Conservation (phyloP, 495 filamentous ascomycete species). For the Neurospora sp. region DNA sequence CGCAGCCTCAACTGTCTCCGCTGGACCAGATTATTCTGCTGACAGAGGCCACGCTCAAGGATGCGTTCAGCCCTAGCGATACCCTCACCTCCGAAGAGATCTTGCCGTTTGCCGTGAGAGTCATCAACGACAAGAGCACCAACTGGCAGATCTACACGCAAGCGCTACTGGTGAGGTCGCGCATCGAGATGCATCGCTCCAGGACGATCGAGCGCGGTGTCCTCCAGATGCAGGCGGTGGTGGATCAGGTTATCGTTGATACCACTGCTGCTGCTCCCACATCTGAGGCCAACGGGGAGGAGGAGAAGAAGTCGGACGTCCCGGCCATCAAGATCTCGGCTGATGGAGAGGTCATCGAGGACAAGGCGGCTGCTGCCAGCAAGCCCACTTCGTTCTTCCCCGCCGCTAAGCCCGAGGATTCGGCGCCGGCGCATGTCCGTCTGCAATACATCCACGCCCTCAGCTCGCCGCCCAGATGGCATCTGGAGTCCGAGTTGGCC, state of each 20-base stretch:
- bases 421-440: constrained; percentile 64
- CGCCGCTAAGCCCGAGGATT: constrained; percentile 60
- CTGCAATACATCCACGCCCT: constrained; percentile 75
- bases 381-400: constrained; percentile 74
- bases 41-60: constrained; percentile 77
- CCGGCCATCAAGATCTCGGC: constrained; percentile 31
- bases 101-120: constrained; percentile 77
- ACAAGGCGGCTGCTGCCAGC: constrained; percentile 1
- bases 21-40: constrained; percentile 80
- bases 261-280: constrained; percentile 44
- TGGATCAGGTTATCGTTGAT: constrained; percentile 91
- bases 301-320: constrained; percentile 14
- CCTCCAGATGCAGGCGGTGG: constrained; percentile 88
- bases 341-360: constrained; percentile 7
- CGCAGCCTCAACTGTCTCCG: constrained; percentile 74
- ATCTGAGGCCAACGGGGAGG: constrained; percentile 6
- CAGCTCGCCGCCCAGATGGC: constrained; percentile 78
- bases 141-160: constrained; percentile 99
- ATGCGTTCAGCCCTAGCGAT: constrained; percentile 69
- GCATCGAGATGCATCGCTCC: constrained; percentile 77
- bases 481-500: constrained; percentile 86
- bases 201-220: constrained; percentile 82
- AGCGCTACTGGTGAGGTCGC: constrained; percentile 73
- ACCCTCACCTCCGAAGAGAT: constrained; percentile 88
- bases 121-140: constrained; percentile 76